Evolutionary conservation across 2,329 filamentous ascomycete species (phyloP).

Genomic region (Aspergillus brasiliensis): DNA sequence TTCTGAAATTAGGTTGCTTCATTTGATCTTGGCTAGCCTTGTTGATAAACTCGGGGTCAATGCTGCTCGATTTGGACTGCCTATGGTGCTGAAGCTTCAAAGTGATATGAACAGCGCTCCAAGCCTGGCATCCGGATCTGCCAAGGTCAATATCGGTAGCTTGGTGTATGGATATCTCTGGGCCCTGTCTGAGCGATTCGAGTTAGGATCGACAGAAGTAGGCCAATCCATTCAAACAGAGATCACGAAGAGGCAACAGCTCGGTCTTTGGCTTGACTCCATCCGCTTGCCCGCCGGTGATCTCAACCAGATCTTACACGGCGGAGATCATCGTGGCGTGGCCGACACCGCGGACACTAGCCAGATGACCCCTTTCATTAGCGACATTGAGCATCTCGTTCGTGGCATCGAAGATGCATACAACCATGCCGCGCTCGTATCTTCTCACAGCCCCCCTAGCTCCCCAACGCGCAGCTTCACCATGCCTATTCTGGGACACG

Average conservation of each 20-base stretch:
- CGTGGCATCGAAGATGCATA: slow-evolving; percentile 75
- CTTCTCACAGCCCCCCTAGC: slow-evolving; percentile 67
- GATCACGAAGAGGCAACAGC: slow-evolving; percentile 71
- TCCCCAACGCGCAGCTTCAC: slow-evolving; percentile 69
- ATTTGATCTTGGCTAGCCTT: slow-evolving; percentile 74
- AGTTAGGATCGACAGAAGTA: slow-evolving; percentile 69
- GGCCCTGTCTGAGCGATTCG: slow-evolving; percentile 74
- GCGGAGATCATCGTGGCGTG: slow-evolving; percentile 41
- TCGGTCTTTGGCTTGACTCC: slow-evolving; percentile 76
- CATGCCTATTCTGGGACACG: slow-evolving; percentile 61
- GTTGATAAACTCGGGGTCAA: slow-evolving; percentile 80
- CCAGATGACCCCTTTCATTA: slow-evolving; percentile 67
- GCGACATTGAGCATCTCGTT: slow-evolving; percentile 70
- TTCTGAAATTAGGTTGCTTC: slow-evolving; percentile 73
- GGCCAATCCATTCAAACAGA: slow-evolving; percentile 75
- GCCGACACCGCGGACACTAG: slow-evolving; percentile 47
- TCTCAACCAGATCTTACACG: slow-evolving; percentile 62
- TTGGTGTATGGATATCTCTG: slow-evolving; percentile 89
- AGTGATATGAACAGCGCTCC: slow-evolving; percentile 65
- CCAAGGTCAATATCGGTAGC: slow-evolving; percentile 78
- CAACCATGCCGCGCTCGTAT: slow-evolving; percentile 60
- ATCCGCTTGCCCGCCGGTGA: slow-evolving; percentile 70
- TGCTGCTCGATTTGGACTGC: slow-evolving; percentile 73
- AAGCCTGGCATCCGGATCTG: slow-evolving; percentile 50
- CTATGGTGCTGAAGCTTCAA: slow-evolving; percentile 87